Evolutionary conservation across 2,329 filamentous ascomycete species (phyloP).

Genomic region (Ascochyta viciae-villosae): DNA sequence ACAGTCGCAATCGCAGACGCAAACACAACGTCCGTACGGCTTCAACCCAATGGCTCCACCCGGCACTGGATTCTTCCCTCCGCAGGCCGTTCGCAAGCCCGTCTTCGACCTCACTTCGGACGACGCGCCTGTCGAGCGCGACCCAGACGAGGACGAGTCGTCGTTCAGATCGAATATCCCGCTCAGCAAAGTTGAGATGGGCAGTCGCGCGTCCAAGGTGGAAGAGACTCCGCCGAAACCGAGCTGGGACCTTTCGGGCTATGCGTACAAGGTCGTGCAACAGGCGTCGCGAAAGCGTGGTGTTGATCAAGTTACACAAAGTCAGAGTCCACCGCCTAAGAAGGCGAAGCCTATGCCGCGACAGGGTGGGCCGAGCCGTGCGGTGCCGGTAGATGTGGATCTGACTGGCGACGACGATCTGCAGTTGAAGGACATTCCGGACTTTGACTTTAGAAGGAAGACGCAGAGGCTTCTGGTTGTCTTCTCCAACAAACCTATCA

Average conservation of each 20-base stretch:
- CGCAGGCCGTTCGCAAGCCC: slow-evolving; percentile 46
- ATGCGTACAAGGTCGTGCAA: slow-evolving; percentile 26
- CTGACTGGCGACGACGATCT: slow-evolving; percentile 27
- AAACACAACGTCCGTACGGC: slow-evolving; percentile 70
- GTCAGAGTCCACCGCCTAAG: slow-evolving; percentile 31
- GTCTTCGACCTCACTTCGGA: slow-evolving; percentile 56
- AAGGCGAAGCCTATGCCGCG: slow-evolving; percentile 30
- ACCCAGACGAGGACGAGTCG: slow-evolving; percentile 51
- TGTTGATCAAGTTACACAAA: slow-evolving; percentile 21
- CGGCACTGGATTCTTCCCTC: slow-evolving; percentile 71
- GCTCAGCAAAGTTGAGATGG: slow-evolving; percentile 60
- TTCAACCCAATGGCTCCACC: slow-evolving; percentile 76
- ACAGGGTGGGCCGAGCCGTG: slow-evolving; percentile 44
- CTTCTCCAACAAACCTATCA: slow-evolving; percentile 56
- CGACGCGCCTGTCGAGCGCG: slow-evolving; percentile 57
- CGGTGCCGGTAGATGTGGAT: slow-evolving; percentile 44
- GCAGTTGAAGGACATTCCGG: slow-evolving; percentile 45
- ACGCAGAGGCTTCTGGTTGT: slow-evolving; percentile 61
- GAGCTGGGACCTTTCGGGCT: slow-evolving; percentile 37
- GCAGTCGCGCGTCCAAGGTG: slow-evolving; percentile 31
- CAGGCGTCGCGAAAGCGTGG: slow-evolving; percentile 38
- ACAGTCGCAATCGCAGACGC: slow-evolving; percentile 38
- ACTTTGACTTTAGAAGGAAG: slow-evolving; percentile 58
- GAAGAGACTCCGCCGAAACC: slow-evolving; percentile 47
- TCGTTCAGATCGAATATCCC: slow-evolving; percentile 63